Evolutionary conservation across 306 rosid species (phyloP).

Genomic region (Delonix regia): DNA sequence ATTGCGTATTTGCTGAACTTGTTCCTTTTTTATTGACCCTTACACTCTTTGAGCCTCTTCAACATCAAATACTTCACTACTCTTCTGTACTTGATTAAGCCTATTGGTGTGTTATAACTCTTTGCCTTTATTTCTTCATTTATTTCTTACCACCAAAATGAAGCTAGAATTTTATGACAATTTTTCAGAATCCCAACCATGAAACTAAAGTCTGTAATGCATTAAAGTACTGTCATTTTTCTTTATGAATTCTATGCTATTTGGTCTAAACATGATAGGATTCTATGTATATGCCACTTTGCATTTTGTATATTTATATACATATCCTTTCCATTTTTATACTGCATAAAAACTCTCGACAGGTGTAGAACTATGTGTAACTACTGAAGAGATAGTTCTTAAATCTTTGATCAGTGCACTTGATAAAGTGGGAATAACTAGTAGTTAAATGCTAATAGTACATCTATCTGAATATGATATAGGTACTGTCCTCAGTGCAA

Average conservation of each 20-base stretch:
- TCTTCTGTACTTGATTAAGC: neutral
- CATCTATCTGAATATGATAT: conserved; percentile 38
- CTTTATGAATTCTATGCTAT: neutral
- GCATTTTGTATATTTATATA: conserved; percentile 16
- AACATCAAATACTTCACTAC: neutral
- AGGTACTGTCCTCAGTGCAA: conserved; percentile 95
- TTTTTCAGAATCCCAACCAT: neutral
- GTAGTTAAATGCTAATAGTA: conserved; percentile 25
- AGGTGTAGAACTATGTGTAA: conserved; percentile 2
- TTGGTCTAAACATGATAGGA: neutral
- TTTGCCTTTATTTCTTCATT: neutral
- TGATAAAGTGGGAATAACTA: neutral
- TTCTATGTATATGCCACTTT: neutral
- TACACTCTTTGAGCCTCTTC: neutral
- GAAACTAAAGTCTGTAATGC: neutral
- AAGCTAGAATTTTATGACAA: neutral
- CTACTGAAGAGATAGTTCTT: neutral
- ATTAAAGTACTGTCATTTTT: neutral
- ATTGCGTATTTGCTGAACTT: too few species aligned
- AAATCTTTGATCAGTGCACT: neutral
- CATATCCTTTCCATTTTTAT: conserved; percentile 5
- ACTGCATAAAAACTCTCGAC: neutral
- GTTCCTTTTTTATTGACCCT: too few species aligned
- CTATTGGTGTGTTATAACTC: neutral
- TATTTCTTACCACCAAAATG: neutral